These are phyloP conservation scores for Lipomyces yamanashiensis DNA, from an alignment of 805 yeast species.

Conservation along the genomic window DNA sequence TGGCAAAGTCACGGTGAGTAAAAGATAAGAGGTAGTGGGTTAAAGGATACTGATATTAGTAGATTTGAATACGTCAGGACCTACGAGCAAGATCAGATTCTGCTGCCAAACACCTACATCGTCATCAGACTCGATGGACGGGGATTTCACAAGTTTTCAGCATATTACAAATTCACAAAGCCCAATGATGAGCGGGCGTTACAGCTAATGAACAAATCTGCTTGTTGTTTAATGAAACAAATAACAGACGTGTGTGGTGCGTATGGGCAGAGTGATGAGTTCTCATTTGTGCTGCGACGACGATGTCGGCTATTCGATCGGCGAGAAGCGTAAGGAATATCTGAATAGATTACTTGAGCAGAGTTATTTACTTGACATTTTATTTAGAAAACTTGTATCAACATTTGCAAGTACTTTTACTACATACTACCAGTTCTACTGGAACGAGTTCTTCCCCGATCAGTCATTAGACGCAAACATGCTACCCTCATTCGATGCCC, in stretches of 20 bases:
- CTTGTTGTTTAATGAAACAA: constrained; percentile 62
- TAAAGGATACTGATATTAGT: background rate
- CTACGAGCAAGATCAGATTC: constrained; percentile 73
- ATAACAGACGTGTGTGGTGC: constrained; percentile 79
- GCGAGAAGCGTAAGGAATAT: constrained; percentile 54
- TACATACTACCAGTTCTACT: constrained; percentile 69
- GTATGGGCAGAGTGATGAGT: constrained; percentile 96
- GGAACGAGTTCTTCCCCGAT: constrained; percentile 65
- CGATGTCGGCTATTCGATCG: constrained; percentile 77
- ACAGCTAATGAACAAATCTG: constrained; percentile 79
- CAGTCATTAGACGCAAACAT: constrained; percentile 54
- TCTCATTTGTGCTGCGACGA: constrained; percentile 73
- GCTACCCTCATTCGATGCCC: constrained; percentile 87
- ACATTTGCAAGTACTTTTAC: constrained; percentile 84
- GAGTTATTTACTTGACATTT: background rate
- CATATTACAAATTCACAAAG: constrained; percentile 72
- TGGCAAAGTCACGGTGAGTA: constrained; percentile 35
- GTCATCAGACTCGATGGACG: constrained; percentile 90
- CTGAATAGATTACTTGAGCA: background rate
- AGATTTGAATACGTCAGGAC: constrained; percentile 82
- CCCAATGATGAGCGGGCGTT: constrained; percentile 87
- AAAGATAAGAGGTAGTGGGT: background rate
- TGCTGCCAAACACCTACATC: constrained; percentile 80
- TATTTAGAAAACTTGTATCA: constrained; percentile 68
- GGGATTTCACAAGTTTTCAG: constrained; percentile 83